Percentiles rank a stretch among this genome's conserved stretches.
Evolutionary conservation across 1,284 basidiomycete genomes (phyloP).

Genomic region (Xerocomus cyaneibrunnescens): DNA sequence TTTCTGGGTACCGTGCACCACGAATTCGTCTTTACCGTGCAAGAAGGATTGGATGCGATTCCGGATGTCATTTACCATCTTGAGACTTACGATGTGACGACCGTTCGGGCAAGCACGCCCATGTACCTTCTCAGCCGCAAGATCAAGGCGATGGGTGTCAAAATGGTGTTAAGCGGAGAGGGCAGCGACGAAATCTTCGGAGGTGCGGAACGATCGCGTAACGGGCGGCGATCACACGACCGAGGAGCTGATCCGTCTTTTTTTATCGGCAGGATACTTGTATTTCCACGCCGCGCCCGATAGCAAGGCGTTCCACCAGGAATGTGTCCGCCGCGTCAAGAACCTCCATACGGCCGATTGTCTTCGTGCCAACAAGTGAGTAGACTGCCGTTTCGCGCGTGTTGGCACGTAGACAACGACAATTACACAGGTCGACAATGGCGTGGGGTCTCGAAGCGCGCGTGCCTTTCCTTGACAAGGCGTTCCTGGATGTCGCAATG

Average conservation of each 20-base stretch:
- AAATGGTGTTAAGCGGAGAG: constrained; percentile 99
- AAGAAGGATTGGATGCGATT: constrained; percentile 97
- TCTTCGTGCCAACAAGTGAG: constrained; percentile 95
- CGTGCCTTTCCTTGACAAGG: constrained; percentile 98
- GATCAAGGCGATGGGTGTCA: constrained; percentile 99
- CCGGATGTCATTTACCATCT: constrained; percentile 98
- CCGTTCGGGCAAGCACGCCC: constrained; percentile 95
- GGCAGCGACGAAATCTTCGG: constrained; percentile 98
- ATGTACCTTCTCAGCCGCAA: constrained; percentile 98
- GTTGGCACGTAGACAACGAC: constrained; percentile 4
- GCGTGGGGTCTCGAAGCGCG: constrained; percentile 99
- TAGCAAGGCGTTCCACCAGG: constrained; percentile 89
- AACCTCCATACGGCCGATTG: constrained; percentile 98
- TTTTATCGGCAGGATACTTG: constrained; percentile 71
- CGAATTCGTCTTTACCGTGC: constrained; percentile 98
- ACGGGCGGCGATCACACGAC: not conserved
- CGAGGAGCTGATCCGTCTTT: constrained; percentile 3
- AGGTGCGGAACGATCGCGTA: constrained; percentile 47
- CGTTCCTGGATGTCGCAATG: constrained; percentile 94
- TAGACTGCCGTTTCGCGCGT: constrained; percentile 1
- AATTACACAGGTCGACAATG: constrained; percentile 82
- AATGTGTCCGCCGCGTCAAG: constrained; percentile 94
- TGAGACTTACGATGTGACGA: constrained; percentile 99
- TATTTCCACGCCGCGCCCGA: constrained; percentile 99
- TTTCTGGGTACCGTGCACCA: constrained; percentile 96